phyloP scores from a whole-genome alignment of 257 asterid genomes.

The Solanum pimpinellifolium region DNA sequence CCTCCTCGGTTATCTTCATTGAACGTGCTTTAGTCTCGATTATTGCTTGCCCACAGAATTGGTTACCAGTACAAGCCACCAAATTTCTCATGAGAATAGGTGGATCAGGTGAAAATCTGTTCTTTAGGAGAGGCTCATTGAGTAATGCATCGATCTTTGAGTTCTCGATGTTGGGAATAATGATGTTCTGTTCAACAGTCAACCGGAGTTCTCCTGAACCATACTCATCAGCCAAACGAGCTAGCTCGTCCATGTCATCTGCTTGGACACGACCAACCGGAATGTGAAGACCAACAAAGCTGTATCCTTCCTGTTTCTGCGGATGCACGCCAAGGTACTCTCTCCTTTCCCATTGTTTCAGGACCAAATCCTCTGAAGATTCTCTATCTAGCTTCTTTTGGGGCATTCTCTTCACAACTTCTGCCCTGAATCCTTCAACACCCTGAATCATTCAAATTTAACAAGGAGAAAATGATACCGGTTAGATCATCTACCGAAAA shows the following conservation, averaged over 20 bases:
- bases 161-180: slow-evolving; percentile 67
- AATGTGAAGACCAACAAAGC: slow-evolving; percentile 78
- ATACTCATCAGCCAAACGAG: slow-evolving; percentile 59
- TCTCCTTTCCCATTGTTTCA: slow-evolving; percentile 67
- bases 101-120: slow-evolving; percentile 50
- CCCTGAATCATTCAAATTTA: slow-evolving; percentile 38
- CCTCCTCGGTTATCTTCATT: slow-evolving; percentile 66
- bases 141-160: slow-evolving; percentile 48
- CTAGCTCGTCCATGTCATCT: slow-evolving; percentile 88
- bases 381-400: slow-evolving; percentile 43
- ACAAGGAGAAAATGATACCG: background rate
- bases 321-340: slow-evolving; percentile 75
- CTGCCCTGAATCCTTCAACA: slow-evolving; percentile 68
- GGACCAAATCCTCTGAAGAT: slow-evolving; percentile 58
- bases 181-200: slow-evolving; percentile 88
- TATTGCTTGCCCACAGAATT: slow-evolving; percentile 92
- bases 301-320: slow-evolving; percentile 74
- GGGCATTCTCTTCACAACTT: slow-evolving; percentile 88
- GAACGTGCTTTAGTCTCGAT: slow-evolving; percentile 88
- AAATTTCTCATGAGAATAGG: slow-evolving; percentile 78
- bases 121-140: slow-evolving; percentile 43
- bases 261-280: slow-evolving; percentile 93
- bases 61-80: slow-evolving; percentile 95
- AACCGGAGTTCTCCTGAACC: slow-evolving; percentile 90
- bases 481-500: background rate